These are phyloP conservation scores for Papiliotrema terrestris DNA, from an alignment of 1,284 basidiomycete genomes.

Conservation along the genomic window DNA sequence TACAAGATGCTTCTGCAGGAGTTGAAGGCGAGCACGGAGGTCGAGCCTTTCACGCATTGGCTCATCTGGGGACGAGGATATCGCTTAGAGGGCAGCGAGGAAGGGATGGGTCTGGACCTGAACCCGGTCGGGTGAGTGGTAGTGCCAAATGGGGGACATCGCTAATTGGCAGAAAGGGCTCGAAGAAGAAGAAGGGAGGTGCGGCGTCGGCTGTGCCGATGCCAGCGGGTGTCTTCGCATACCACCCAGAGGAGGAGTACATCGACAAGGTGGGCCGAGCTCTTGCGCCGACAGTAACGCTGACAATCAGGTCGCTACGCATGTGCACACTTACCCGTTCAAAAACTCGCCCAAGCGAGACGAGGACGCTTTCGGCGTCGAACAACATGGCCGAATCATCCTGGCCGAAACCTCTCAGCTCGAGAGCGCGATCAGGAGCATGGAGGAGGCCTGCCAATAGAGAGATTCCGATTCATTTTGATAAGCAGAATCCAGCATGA, in stretches of 20 bases:
- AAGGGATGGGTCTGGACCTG: conserved; percentile 41
- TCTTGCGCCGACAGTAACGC: neutral
- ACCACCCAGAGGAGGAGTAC: conserved; percentile 81
- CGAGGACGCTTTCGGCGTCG: conserved; percentile 72
- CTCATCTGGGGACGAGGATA: conserved; percentile 48
- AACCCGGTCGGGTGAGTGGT: conserved; percentile 11
- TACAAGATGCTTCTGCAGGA: conserved; percentile 81
- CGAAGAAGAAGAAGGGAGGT: conserved; percentile 47
- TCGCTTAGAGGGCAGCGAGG: conserved; percentile 42
- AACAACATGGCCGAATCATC: conserved; percentile 71
- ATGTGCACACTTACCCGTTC: conserved; percentile 64
- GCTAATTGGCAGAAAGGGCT: conserved; percentile 50
- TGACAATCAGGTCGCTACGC: conserved; percentile 56
- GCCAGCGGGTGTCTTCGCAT: conserved; percentile 56
- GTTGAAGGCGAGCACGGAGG: conserved; percentile 61
- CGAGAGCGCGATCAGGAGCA: conserved; percentile 39
- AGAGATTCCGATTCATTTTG: neutral
- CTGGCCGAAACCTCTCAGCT: conserved; percentile 55
- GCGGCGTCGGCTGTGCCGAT: conserved; percentile 7
- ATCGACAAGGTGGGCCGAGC: conserved; percentile 59
- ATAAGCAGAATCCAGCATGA: neutral
- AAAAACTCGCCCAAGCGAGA: conserved; percentile 62
- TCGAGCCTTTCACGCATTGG: conserved; percentile 37
- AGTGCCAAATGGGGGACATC: neutral
- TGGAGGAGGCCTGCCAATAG: conserved; percentile 40